These are phyloP conservation scores for Ceratocystis papillata DNA, from an alignment of 2,329 filamentous ascomycete genomes.

Conservation along the genomic window DNA sequence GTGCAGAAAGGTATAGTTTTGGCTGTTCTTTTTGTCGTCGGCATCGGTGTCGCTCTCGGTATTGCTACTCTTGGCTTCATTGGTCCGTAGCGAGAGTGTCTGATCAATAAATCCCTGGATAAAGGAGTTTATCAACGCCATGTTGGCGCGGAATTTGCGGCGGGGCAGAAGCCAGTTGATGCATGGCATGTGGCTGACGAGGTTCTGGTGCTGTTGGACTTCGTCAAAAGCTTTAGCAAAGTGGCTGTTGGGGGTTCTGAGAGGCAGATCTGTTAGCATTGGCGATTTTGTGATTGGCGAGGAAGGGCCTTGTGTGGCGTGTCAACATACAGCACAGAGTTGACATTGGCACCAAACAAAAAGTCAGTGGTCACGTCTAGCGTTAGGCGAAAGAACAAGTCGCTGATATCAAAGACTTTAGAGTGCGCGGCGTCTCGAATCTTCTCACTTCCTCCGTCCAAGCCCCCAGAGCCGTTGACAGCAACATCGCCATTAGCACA, in stretches of 20 bases:
- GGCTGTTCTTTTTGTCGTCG: slow-evolving; percentile 24
- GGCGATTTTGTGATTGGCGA: slow-evolving; percentile 9
- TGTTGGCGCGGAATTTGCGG: slow-evolving; percentile 48
- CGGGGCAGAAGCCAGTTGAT: slow-evolving; percentile 54
- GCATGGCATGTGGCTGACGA: slow-evolving; percentile 54
- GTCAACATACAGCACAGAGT: slow-evolving; percentile 18
- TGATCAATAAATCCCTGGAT: slow-evolving; percentile 67
- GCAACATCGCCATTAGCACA: slow-evolving; percentile 40
- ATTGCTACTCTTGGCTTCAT: slow-evolving; percentile 38
- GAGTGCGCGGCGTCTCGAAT: slow-evolving; percentile 31
- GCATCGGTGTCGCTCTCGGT: not conserved
- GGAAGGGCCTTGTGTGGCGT: not conserved
- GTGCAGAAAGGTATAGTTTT: slow-evolving; percentile 74
- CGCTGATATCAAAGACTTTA: slow-evolving; percentile 50
- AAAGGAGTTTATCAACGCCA: slow-evolving; percentile 63
- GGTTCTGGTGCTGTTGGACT: slow-evolving; percentile 62
- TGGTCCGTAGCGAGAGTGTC: slow-evolving; percentile 55
- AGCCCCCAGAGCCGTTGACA: slow-evolving; percentile 54
- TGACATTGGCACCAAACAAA: slow-evolving; percentile 48
- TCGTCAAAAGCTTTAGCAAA: slow-evolving; percentile 77
- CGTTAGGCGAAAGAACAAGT: slow-evolving; percentile 75
- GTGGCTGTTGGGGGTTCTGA: slow-evolving; percentile 47
- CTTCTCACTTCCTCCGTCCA: slow-evolving; percentile 43
- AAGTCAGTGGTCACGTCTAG: slow-evolving; percentile 82
- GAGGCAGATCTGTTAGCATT: not conserved